Base-by-base conservation (phyloP, 768 basidiomycete species). In the Hericium rajendrae region DNA sequence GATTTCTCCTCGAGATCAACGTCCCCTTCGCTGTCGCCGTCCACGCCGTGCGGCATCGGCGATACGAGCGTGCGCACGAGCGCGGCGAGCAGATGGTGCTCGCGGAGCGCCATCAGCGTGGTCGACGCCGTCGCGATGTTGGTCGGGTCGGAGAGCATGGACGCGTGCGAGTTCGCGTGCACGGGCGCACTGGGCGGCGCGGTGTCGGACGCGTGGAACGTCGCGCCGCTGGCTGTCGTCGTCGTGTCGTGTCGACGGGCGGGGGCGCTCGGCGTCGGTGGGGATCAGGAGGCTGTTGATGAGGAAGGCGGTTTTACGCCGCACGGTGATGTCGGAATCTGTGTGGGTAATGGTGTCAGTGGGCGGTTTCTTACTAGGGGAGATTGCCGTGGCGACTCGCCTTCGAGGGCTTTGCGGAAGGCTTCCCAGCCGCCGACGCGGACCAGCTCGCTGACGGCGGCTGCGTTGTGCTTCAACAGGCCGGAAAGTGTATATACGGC, bases 401-500 rank as follows among this genome's bases (percentile, higher is more conserved):
- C 86, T 71, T 81, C 77, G 2, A 93, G 72, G 1, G 84, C 78
- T 22, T 71, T 71, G 16, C 78, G 75, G 4, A 94, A 70, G 20
- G 72, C 73, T 13, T 71, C 64, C 91, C 91, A 94, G 1, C 91
- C 91, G 48, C 75, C 74, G 57, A 60, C 72, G 6, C 74, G 70
- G 1, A 73, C 73, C 38, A 94, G 73, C 10, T 71, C 70, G 39
- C 67, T 61, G 1, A 93, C 81, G 0, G 90, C 90, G 3, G 80
- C 73, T 3, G 78, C 76, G 55, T 85, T 88, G 69, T 93, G 90
- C 67, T 88, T 91, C 53, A 94, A 69, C 0, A 88, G 65, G 0
- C 88, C 88, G 0, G 90, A 93, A 10, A 94, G 73, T 0, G 84
- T 72, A 67, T 95, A 95, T 38, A 94, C 76, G 1, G 86, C 91